Evolutionary conservation across 306 rosid species (phyloP).

Genomic region (Myrica gale): DNA sequence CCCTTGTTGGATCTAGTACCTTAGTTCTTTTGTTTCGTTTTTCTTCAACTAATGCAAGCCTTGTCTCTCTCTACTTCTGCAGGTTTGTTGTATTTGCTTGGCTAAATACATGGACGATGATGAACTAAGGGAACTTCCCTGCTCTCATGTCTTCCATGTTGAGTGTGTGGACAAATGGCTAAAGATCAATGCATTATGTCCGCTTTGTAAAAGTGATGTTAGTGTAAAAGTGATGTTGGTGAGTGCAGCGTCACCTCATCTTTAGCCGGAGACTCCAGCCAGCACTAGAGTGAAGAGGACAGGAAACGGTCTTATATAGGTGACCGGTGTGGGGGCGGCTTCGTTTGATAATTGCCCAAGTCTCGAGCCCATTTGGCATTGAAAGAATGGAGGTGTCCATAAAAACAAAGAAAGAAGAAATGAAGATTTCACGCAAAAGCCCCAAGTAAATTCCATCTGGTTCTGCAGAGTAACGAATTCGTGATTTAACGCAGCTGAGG

Average conservation of each 20-base stretch:
- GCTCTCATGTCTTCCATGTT: conserved; percentile 65
- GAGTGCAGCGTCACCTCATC: conserved; percentile 28
- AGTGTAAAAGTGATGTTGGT: conserved; percentile 55
- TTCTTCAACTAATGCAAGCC: background rate
- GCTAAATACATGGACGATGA: conserved; percentile 60
- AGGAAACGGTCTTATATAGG: background rate
- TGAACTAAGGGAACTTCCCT: conserved; percentile 67
- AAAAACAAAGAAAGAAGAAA: no score
- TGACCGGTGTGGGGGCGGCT: background rate
- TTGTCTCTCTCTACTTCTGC: conserved; percentile 21
- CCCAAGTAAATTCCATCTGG: background rate
- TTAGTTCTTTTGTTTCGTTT: background rate
- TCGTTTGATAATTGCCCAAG: background rate
- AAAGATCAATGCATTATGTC: conserved; percentile 72
- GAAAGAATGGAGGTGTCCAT: background rate
- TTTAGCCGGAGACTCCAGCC: conserved; percentile 40
- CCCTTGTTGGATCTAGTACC: no score
- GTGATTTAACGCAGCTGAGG: background rate
- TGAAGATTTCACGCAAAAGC: background rate
- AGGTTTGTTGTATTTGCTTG: conserved; percentile 79
- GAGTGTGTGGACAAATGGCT: conserved; percentile 75
- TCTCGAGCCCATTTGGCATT: background rate
- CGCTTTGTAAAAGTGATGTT: conserved; percentile 65
- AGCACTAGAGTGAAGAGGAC: conserved; percentile 31
- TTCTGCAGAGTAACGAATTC: background rate